phyloP scores from a whole-genome alignment of 768 basidiomycete species.

The Naematelia aurantialba region DNA sequence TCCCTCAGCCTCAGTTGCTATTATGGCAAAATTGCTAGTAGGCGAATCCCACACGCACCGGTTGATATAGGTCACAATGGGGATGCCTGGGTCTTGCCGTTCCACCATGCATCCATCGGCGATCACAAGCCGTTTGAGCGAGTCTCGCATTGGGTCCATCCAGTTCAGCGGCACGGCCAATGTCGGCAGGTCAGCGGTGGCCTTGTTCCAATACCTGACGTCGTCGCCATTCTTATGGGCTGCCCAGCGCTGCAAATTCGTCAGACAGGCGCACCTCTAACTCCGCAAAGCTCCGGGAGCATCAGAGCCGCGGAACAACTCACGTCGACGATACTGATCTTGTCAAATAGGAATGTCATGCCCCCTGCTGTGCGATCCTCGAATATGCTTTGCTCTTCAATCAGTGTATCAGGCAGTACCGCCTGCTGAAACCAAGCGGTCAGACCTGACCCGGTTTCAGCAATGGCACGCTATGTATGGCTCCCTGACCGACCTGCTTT shows the following conservation, averaged over 20 bases:
- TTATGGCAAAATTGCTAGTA: neutral
- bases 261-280: neutral
- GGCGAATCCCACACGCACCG: slow-evolving; percentile 5
- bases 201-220: slow-evolving; percentile 31
- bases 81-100: slow-evolving; percentile 18
- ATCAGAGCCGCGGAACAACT: neutral
- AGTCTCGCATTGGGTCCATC: slow-evolving; percentile 32
- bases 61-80: slow-evolving; percentile 39
- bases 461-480: neutral
- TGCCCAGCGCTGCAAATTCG: slow-evolving; percentile 24
- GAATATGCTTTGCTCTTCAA: slow-evolving; percentile 35
- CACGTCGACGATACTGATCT: slow-evolving; percentile 8
- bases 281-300: too few species aligned
- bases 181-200: slow-evolving; percentile 26
- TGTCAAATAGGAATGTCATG: slow-evolving; percentile 31
- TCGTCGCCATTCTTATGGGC: slow-evolving; percentile 25
- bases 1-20: neutral
- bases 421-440: slow-evolving; percentile 36
- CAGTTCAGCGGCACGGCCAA: slow-evolving; percentile 22
- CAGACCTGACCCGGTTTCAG: slow-evolving; percentile 28
- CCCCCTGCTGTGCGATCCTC: slow-evolving; percentile 22
- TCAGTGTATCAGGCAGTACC: slow-evolving; percentile 27
- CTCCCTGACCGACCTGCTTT: neutral
- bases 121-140: slow-evolving; percentile 15
- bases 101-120: slow-evolving; percentile 22